Evolutionary conservation across 2,329 filamentous ascomycete species (phyloP).

Genomic region (Fusarium gaditjirri): DNA sequence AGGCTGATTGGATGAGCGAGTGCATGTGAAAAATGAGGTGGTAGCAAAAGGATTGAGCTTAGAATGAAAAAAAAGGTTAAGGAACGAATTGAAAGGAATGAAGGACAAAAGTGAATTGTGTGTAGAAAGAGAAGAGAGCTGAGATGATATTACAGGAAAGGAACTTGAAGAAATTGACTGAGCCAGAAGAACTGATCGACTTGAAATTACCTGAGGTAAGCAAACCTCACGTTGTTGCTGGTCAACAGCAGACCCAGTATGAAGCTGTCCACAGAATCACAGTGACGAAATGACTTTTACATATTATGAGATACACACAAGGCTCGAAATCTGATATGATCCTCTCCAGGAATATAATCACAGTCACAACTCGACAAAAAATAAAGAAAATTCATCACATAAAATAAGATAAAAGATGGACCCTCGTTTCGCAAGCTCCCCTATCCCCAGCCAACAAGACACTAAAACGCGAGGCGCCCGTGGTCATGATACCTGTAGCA

Average conservation of each 20-base stretch:
- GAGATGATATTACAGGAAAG: slow-evolving; percentile 19
- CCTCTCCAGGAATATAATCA: neutral
- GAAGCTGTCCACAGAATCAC: slow-evolving; percentile 28
- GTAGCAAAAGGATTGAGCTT: slow-evolving; percentile 4
- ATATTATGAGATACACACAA: neutral
- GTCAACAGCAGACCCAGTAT: slow-evolving; percentile 22
- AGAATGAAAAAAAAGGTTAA: slow-evolving; percentile 8
- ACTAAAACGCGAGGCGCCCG: slow-evolving; percentile 36
- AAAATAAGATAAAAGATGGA: slow-evolving; percentile 22
- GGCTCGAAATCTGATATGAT: slow-evolving; percentile 10
- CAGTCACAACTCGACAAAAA: neutral
- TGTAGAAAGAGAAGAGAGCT: neutral
- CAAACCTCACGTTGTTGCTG: slow-evolving; percentile 32
- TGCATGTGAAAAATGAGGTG: slow-evolving; percentile 3
- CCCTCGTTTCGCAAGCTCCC: slow-evolving; percentile 14
- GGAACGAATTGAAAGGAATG: slow-evolving; percentile 33
- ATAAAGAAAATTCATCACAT: neutral
- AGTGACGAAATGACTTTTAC: slow-evolving; percentile 18
- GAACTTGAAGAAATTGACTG: slow-evolving; percentile 26
- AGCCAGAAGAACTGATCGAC: slow-evolving; percentile 31
- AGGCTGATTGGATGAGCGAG: neutral
- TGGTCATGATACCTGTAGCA: slow-evolving; percentile 4
- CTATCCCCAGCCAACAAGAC: neutral
- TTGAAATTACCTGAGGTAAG: slow-evolving; percentile 36
- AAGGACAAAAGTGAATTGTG: slow-evolving; percentile 35